A percentile compares a stretch with the other conserved stretches of the same genome.
These are phyloP conservation scores for Nemophila menziesii DNA, from an alignment of 257 asterid species.

Conservation along the genomic window DNA sequence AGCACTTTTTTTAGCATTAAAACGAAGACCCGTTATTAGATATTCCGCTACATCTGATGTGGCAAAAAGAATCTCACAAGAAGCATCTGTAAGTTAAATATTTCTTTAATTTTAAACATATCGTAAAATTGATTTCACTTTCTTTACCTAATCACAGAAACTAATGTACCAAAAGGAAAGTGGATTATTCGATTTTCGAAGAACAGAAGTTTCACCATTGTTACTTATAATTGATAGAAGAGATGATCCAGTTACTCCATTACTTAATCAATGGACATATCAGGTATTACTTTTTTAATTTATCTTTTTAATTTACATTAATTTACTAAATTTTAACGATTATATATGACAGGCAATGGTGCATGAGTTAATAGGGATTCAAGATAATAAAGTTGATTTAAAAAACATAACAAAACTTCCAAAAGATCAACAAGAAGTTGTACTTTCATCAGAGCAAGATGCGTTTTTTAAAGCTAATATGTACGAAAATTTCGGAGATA, in stretches of 20 bases:
- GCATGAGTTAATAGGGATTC: slow-evolving; percentile 84
- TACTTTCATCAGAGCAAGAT: slow-evolving; percentile 95
- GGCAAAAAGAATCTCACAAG: slow-evolving; percentile 82
- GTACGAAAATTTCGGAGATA: slow-evolving; percentile 90
- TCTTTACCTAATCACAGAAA: slow-evolving; percentile 40
- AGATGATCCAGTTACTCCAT: slow-evolving; percentile 92
- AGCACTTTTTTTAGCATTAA: slow-evolving; percentile 71
- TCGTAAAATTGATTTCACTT: slow-evolving; percentile 14
- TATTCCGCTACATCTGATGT: slow-evolving; percentile 79
- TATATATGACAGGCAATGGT: slow-evolving; percentile 65
- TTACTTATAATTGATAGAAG: slow-evolving; percentile 83
- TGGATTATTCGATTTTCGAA: slow-evolving; percentile 88
- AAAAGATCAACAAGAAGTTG: slow-evolving; percentile 93
- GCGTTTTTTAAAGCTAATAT: slow-evolving; percentile 81
- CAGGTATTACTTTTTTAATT: slow-evolving; percentile 43
- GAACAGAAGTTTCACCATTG: slow-evolving; percentile 85
- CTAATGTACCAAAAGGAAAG: slow-evolving; percentile 98
- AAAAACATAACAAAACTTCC: slow-evolving; percentile 49
- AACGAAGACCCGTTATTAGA: slow-evolving; percentile 83
- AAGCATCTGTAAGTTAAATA: slow-evolving; percentile 59
- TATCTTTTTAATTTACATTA: not conserved
- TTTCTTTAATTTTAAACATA: not conserved
- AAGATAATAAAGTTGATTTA: slow-evolving; percentile 86
- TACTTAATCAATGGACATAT: slow-evolving; percentile 97
- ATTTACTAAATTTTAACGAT: slow-evolving; percentile 11